Percentiles rank a stretch among this genome's conserved stretches.
Evolutionary conservation across 2,329 filamentous ascomycete genomes (phyloP).

Genomic region (Trichoderma sp.): DNA sequence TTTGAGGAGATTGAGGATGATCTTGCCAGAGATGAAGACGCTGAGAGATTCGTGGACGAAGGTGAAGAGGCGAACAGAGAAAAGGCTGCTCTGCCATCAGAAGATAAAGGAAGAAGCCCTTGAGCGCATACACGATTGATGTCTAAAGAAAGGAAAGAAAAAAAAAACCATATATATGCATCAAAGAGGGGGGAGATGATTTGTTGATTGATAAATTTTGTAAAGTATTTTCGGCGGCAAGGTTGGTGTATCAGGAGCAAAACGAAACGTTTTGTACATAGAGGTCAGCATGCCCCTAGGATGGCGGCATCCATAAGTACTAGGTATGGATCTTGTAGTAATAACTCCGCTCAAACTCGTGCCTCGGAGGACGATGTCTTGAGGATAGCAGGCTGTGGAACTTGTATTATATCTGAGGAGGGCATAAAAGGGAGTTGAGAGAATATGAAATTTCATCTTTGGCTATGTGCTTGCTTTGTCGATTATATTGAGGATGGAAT

Average conservation of each 20-base stretch:
- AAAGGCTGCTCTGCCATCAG: background rate
- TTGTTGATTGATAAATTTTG: background rate
- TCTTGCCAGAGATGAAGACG: slow-evolving; percentile 33
- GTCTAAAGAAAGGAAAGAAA: background rate
- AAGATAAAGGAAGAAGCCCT: slow-evolving; percentile 6
- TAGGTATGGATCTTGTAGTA: background rate
- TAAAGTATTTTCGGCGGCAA: background rate
- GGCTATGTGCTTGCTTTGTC: background rate
- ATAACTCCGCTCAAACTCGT: slow-evolving; percentile 18
- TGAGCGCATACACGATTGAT: background rate
- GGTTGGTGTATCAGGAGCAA: background rate
- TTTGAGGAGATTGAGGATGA: slow-evolving; percentile 51
- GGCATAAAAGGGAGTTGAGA: background rate
- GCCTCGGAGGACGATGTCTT: background rate
- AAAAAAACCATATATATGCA: background rate
- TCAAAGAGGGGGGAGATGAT: background rate
- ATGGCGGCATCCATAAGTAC: background rate
- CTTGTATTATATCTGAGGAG: background rate
- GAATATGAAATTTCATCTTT: background rate
- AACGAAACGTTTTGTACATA: slow-evolving; percentile 5
- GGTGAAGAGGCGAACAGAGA: slow-evolving; percentile 27
- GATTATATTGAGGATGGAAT: background rate
- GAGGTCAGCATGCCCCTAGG: background rate
- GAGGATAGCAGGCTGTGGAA: background rate
- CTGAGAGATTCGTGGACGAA: slow-evolving; percentile 26